Evolutionary conservation across 306 rosid species (phyloP).

Genomic region (Alnus glutinosa): DNA sequence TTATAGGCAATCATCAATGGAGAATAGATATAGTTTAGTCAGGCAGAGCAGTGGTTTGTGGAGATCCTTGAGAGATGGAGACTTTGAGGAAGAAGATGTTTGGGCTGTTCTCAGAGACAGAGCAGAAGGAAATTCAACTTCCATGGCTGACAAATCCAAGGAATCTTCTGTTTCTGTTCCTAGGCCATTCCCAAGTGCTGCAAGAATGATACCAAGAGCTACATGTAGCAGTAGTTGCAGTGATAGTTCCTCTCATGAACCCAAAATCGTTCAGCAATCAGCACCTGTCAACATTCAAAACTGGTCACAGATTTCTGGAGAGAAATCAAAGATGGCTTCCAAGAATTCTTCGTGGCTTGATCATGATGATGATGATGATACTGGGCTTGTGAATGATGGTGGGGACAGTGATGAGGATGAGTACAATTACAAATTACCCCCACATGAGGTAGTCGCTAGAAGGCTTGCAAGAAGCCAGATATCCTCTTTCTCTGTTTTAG

Average conservation of each 20-base stretch:
- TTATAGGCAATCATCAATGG: slow-evolving; percentile 58
- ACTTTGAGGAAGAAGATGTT: slow-evolving; percentile 80
- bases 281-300: slow-evolving; percentile 78
- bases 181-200: slow-evolving; percentile 41
- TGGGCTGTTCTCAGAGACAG: slow-evolving; percentile 65
- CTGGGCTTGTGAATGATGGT: slow-evolving; percentile 12
- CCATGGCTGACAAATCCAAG: slow-evolving; percentile 26
- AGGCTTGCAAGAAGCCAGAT: slow-evolving; percentile 81
- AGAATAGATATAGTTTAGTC: slow-evolving; percentile 38
- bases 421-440: slow-evolving; percentile 48
- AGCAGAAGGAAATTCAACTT: slow-evolving; percentile 11
- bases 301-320: slow-evolving; percentile 57
- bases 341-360: slow-evolving; percentile 37
- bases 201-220: slow-evolving; percentile 65
- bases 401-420: slow-evolving; percentile 32
- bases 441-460: slow-evolving; percentile 83
- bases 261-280: slow-evolving; percentile 57
- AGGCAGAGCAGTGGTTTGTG: slow-evolving; percentile 69
- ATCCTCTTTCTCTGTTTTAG: slow-evolving; percentile 87
- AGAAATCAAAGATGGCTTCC: slow-evolving; percentile 37
- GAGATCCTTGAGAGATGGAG: slow-evolving; percentile 84
- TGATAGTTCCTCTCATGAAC: slow-evolving; percentile 38
- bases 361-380: slow-evolving; percentile 20
- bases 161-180: slow-evolving; percentile 36
- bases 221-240: slow-evolving; percentile 35